A percentile compares a stretch with the other conserved stretches of the same genome.
Evolutionary conservation across 2,329 filamentous ascomycete genomes (phyloP).

Genomic region (Catunica adiposa): DNA sequence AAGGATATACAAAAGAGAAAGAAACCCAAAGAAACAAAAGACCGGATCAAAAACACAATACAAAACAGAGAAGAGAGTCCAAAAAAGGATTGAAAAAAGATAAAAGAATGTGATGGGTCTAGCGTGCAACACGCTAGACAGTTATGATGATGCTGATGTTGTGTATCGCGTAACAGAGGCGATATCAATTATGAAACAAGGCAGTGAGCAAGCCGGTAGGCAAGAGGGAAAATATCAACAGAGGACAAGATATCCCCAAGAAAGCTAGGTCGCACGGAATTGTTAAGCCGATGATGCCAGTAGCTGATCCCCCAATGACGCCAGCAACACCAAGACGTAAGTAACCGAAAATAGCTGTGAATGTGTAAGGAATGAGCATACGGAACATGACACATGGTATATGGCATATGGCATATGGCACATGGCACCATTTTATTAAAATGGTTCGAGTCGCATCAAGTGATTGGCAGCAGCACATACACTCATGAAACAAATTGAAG

Average conservation of each 20-base stretch:
- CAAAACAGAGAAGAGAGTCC: background rate
- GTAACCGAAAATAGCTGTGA: too few relatives aligned
- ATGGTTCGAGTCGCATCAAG: background rate
- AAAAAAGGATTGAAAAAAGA: background rate
- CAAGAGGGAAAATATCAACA: background rate
- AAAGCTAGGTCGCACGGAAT: too few relatives aligned
- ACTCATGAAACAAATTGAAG: background rate
- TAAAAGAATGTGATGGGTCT: background rate
- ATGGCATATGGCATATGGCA: background rate
- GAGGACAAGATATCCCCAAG: background rate
- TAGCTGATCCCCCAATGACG: too few relatives aligned
- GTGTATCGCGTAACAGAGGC: background rate
- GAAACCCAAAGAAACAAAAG: constrained; percentile 4
- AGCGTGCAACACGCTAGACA: too few relatives aligned
- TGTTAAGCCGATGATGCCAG: too few relatives aligned
- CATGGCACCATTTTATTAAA: background rate
- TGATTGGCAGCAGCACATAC: background rate
- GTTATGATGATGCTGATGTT: background rate
- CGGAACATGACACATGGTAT: background rate
- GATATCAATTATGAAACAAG: background rate
- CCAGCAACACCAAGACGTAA: too few relatives aligned
- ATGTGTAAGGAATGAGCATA: too few relatives aligned
- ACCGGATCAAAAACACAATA: too few relatives aligned
- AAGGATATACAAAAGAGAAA: constrained; percentile 5
- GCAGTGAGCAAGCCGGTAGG: background rate